These are phyloP conservation scores for Lyophyllum shimeji DNA, from an alignment of 768 basidiomycete genomes.

Conservation along the genomic window DNA sequence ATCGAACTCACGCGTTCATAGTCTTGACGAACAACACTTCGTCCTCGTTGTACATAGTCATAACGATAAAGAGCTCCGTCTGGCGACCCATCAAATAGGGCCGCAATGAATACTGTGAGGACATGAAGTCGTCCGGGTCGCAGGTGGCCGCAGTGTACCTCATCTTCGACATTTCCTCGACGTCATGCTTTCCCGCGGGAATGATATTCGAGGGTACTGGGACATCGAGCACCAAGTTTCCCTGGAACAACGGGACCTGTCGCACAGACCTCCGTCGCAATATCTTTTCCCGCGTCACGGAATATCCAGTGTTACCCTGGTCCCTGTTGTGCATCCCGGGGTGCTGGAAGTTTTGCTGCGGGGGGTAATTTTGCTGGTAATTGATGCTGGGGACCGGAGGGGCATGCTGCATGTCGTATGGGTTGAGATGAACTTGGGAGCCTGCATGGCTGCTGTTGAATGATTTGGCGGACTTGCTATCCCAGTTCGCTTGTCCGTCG, in stretches of 20 bases:
- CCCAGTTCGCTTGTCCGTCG: conserved; percentile 46
- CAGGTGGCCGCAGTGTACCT: conserved; percentile 88
- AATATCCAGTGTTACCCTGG: conserved; percentile 56
- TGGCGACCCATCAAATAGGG: conserved; percentile 77
- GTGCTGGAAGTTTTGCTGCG: conserved; percentile 37
- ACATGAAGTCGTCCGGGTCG: conserved; percentile 87
- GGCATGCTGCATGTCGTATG: conserved; percentile 52
- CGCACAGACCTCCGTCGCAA: conserved; percentile 79
- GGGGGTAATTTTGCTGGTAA: conserved; percentile 64
- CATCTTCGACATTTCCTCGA: conserved; percentile 82
- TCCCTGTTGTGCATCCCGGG: conserved; percentile 46
- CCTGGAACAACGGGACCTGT: conserved; percentile 77
- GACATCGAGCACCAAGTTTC: conserved; percentile 84
- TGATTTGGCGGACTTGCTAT: conserved; percentile 55
- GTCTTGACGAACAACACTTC: conserved; percentile 76
- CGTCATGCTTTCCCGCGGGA: conserved; percentile 57
- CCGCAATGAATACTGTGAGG: conserved; percentile 72
- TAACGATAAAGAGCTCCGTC: conserved; percentile 92
- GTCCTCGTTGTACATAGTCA: conserved; percentile 97
- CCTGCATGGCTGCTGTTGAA: conserved; percentile 64
- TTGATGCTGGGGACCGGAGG: conserved; percentile 59
- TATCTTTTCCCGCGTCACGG: conserved; percentile 72
- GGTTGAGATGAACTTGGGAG: conserved; percentile 73
- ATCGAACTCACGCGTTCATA: conserved; percentile 72
- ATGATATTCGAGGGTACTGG: conserved; percentile 78